Base-by-base conservation (phyloP, 352 stramenopile genomes). In the Aphanomyces astaci region DNA sequence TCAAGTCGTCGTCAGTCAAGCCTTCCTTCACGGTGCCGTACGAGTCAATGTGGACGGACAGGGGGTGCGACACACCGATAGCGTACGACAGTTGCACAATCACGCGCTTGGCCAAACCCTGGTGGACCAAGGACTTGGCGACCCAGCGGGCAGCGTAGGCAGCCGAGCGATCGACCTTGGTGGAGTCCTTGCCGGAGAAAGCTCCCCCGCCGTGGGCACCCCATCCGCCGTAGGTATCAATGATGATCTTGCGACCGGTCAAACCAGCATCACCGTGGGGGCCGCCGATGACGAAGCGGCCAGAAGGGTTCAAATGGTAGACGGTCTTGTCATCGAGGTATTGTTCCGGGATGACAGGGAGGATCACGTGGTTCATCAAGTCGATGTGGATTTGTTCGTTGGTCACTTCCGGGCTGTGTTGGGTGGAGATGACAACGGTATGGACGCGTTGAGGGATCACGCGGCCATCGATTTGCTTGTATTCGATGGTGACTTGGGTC, bases 141-240 rank as follows among this genome's bases (percentile, higher is more conserved):
- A 99, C 96, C 97, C 97, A 99, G 75, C 97, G 94, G 25, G 94
- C 96, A 11, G 97, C 97, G 78, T 99, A 99, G 3, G 96, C 96
- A 39, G 95, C 97, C 63, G 94, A 98, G 46, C 97, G 92, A 86
- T 99, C 97, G 7, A 99, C 96, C 84, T 99, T 99, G 66, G 95
- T 99, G 51, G 95, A 96, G 82, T 99, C 96, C 87, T 99, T 99
- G 66, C 97, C 97, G 31, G 96, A 99, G 82, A 99, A 99, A 46
- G 97, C 96, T 77, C 97, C 97, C 63, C 97, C 97, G 77, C 97
- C 97, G 79, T 99, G 97, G 48, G 95, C 96, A 46, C 97, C 97
- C 97, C 97, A 99, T 69, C 97, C 97, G 56, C 97, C 97, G 80
- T 99, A 99, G 2, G 96, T 99, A 82, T 99, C 93, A n/a, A 97